These are phyloP conservation scores for Lumnitzera littorea DNA, from an alignment of 345 rosid genomes.

Conservation along the genomic window DNA sequence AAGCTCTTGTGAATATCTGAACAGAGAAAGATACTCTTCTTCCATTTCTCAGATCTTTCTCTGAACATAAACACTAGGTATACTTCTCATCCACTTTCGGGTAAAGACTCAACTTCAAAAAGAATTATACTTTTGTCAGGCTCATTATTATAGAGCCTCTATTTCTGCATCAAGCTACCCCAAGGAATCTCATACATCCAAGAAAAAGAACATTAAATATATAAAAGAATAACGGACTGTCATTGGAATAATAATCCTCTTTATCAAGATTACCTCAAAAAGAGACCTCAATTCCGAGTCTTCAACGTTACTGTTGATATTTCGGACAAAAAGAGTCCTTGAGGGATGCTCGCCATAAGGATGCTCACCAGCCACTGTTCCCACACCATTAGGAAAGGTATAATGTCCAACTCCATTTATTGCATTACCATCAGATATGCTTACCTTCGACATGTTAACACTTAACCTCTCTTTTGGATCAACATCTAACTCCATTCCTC, in stretches of 20 bases:
- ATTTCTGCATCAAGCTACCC: too few species aligned
- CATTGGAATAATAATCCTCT: neutral
- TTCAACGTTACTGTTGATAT: slow-evolving; percentile 90
- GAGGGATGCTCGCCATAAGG: slow-evolving; percentile 97
- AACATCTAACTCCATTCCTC: slow-evolving; percentile 83
- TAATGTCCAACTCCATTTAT: slow-evolving; percentile 44
- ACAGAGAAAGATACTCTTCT: too few species aligned
- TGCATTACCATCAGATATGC: slow-evolving; percentile 41
- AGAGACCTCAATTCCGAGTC: slow-evolving; percentile 79
- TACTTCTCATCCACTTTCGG: too few species aligned
- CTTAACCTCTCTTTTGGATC: slow-evolving; percentile 49
- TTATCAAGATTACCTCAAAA: slow-evolving; percentile 56
- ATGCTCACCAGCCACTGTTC: slow-evolving; percentile 81
- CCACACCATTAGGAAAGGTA: slow-evolving; percentile 50
- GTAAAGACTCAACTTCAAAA: too few species aligned
- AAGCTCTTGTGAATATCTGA: too few species aligned
- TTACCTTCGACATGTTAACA: slow-evolving; percentile 39
- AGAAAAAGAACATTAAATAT: neutral
- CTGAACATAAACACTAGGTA: too few species aligned
- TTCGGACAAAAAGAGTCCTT: slow-evolving; percentile 85
- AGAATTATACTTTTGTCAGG: too few species aligned
- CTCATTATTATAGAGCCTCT: too few species aligned
- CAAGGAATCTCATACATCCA: neutral
- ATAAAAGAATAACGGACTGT: neutral
- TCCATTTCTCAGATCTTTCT: too few species aligned